These are phyloP conservation scores for Polygonum aviculare DNA, from an alignment of 148 eudicot species.

Conservation along the genomic window DNA sequence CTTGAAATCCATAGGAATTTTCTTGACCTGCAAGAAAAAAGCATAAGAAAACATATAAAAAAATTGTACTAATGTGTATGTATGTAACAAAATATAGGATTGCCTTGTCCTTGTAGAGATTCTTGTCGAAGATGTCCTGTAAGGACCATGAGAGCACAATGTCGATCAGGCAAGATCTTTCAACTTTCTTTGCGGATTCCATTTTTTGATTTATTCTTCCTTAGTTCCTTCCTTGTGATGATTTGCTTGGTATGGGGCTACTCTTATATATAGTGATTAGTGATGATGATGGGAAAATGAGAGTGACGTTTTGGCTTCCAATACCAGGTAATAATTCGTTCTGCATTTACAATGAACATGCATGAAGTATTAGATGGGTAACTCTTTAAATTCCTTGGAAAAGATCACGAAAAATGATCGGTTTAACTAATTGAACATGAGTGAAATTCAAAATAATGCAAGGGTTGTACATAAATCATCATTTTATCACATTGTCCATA, in stretches of 20 bases:
- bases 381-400: background rate
- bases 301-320: background rate
- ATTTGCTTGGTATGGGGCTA: background rate
- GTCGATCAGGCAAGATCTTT: background rate
- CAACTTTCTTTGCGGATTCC: background rate
- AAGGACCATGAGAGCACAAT: background rate
- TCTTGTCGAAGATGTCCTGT: background rate
- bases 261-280: background rate
- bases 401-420: background rate
- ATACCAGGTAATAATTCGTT: background rate
- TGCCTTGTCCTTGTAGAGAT: constrained; percentile 3
- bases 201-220: background rate
- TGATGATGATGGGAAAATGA: background rate
- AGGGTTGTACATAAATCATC: too few species aligned
- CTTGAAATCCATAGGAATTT: background rate
- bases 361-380: background rate
- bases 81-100: background rate
- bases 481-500: too few species aligned
- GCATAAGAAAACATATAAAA: background rate
- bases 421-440: background rate
- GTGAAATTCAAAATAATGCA: too few species aligned
- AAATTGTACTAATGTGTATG: background rate
- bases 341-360: too few species aligned
- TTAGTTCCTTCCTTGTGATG: background rate
- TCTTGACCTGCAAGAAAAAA: constrained; percentile 9